Conservation (phyloP, 306 rosid species). For the Dalbergia cochinchinensis region DNA sequence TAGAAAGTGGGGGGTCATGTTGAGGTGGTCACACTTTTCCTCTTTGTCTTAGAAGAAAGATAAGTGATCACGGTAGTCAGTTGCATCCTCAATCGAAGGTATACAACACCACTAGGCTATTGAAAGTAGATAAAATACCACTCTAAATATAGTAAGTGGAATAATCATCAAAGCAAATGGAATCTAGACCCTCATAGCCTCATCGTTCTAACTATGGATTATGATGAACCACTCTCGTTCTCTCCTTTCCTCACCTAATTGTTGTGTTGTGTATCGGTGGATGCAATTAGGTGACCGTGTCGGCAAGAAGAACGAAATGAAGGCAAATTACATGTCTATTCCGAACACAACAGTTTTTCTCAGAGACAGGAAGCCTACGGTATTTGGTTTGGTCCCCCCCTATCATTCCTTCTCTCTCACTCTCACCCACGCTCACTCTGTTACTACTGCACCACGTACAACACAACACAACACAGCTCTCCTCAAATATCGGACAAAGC, state of each 20-base stretch:
- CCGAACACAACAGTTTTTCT: slow-evolving; percentile 55
- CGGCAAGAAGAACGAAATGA: slow-evolving; percentile 56
- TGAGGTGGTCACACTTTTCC: background rate
- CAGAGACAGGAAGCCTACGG: slow-evolving; percentile 36
- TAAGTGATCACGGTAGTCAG: background rate
- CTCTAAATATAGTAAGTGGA: background rate
- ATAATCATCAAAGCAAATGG: background rate
- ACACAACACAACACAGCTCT: background rate
- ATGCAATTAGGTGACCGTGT: background rate
- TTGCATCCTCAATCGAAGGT: background rate
- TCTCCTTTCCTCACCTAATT: background rate
- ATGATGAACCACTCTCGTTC: no score
- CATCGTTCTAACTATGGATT: no score
- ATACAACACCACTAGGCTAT: background rate
- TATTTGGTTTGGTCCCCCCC: slow-evolving; percentile 17
- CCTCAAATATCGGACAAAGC: background rate
- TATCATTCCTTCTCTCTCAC: background rate
- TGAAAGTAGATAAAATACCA: background rate
- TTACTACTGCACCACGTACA: background rate
- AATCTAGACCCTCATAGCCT: background rate
- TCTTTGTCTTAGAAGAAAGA: background rate
- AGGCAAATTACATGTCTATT: slow-evolving; percentile 45
- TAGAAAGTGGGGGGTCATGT: background rate
- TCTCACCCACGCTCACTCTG: background rate
- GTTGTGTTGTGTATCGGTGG: background rate